Evolutionary conservation across 2,329 filamentous ascomycete species (phyloP).

Genomic region (Trichophyton schoenleinii): DNA sequence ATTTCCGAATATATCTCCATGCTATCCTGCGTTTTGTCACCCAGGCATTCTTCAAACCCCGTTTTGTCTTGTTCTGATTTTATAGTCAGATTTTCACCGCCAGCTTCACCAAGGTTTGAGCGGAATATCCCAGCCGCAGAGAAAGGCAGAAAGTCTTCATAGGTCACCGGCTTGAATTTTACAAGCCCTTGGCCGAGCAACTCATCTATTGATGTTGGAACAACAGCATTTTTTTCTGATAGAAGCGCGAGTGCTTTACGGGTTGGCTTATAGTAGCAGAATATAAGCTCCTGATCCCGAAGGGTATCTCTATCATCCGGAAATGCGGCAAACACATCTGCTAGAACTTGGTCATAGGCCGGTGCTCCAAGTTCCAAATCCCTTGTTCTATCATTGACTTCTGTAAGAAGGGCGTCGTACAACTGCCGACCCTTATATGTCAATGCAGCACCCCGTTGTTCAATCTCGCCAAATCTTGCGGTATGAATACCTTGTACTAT

Average conservation of each 20-base stretch:
- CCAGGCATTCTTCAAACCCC: not conserved
- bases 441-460: constrained; percentile 41
- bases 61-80: not conserved
- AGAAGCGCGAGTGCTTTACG: constrained; percentile 3
- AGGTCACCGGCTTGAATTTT: constrained; percentile 35
- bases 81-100: not conserved
- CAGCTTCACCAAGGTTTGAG: constrained; percentile 27
- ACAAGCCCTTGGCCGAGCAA: constrained; percentile 26
- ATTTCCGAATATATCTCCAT: not conserved
- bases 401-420: constrained; percentile 35
- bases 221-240: not conserved
- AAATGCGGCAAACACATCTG: constrained; percentile 24
- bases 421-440: constrained; percentile 35
- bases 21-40: not conserved
- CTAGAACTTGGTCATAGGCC: constrained; percentile 16
- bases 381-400: constrained; percentile 10
- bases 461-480: constrained; percentile 43
- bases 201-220: constrained; percentile 14
- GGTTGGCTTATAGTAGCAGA: constrained; percentile 26
- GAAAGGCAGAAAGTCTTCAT: constrained; percentile 44
- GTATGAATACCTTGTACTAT: constrained; percentile 31
- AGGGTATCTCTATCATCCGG: constrained; percentile 35
- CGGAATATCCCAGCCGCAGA: constrained; percentile 43
- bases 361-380: constrained; percentile 8
- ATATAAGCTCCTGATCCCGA: constrained; percentile 27